These are phyloP conservation scores for Teunomyces gatunensis DNA, from an alignment of 805 yeast genomes.

Conservation along the genomic window DNA sequence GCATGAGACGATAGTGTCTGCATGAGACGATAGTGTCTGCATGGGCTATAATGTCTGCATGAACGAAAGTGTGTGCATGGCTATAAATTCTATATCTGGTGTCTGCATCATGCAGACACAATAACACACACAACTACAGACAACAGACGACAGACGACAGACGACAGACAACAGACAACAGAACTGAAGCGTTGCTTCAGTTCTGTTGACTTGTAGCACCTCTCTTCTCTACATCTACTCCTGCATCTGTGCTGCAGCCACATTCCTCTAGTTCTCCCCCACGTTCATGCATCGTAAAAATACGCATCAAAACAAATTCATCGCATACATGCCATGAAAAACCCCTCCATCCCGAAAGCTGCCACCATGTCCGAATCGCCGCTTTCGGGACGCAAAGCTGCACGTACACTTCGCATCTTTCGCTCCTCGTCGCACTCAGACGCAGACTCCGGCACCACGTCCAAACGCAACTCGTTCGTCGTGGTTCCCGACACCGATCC, in stretches of 20 bases:
- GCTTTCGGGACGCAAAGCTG: slow-evolving; percentile 56
- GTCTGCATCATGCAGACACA: background rate
- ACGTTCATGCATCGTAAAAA: slow-evolving; percentile 2
- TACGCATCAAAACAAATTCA: background rate
- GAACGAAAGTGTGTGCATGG: background rate
- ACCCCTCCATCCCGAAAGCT: background rate
- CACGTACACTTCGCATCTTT: slow-evolving; percentile 54
- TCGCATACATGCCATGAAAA: background rate
- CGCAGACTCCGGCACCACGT: slow-evolving; percentile 4
- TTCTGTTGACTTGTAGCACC: background rate
- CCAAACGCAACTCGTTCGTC: slow-evolving; percentile 1
- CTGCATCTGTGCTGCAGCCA: no score
- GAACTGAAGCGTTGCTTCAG: no score
- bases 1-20: background rate
- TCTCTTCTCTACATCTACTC: no score
- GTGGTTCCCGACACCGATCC: background rate
- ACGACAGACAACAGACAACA: no score
- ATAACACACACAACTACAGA: no score
- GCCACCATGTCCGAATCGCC: slow-evolving; percentile 7
- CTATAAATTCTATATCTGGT: background rate
- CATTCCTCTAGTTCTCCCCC: background rate
- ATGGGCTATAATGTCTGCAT: background rate
- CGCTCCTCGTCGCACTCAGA: slow-evolving; percentile 26
- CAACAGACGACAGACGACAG: no score
- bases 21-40: background rate